A percentile compares a stretch with the other conserved stretches of the same genome.
Conservation (phyloP, 805 yeast species). For the Middelhovenomyces tepae region DNA sequence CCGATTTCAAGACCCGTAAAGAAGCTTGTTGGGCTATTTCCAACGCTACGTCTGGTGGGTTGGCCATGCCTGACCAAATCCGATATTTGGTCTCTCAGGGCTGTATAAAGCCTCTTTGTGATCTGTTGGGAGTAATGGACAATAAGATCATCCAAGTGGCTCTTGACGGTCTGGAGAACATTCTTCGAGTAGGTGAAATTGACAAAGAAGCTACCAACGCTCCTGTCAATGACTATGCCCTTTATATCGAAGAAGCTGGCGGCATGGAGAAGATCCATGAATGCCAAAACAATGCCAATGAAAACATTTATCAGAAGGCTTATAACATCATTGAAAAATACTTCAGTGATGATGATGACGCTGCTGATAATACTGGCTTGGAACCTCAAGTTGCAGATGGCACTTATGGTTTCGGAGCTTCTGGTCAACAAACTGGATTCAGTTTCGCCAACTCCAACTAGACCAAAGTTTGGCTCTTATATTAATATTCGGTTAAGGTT, state of each 20-base stretch:
- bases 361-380: conserved; percentile 47
- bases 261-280: conserved; percentile 95
- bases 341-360: conserved; percentile 74
- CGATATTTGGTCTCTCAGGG: conserved; percentile 90
- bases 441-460: too few species aligned
- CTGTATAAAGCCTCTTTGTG: conserved; percentile 95
- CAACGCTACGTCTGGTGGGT: conserved; percentile 94
- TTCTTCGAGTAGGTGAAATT: conserved; percentile 86
- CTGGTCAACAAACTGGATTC: conserved; percentile 47
- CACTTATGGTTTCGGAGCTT: conserved; percentile 80
- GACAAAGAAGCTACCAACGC: conserved; percentile 72
- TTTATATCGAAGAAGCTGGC: conserved; percentile 94
- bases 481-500: too few species aligned
- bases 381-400: conserved; percentile 77
- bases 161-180: conserved; percentile 89
- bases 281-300: conserved; percentile 86
- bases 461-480: too few species aligned
- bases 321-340: conserved; percentile 83
- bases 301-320: conserved; percentile 86
- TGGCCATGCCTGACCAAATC: conserved; percentile 85
- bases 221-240: conserved; percentile 74
- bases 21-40: conserved; percentile 99
- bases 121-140: conserved; percentile 79
- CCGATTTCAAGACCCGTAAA: conserved; percentile 92
- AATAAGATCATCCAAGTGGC: conserved; percentile 90